Base-by-base conservation (phyloP, 768 basidiomycete genomes). In the Suillus bovinus region DNA sequence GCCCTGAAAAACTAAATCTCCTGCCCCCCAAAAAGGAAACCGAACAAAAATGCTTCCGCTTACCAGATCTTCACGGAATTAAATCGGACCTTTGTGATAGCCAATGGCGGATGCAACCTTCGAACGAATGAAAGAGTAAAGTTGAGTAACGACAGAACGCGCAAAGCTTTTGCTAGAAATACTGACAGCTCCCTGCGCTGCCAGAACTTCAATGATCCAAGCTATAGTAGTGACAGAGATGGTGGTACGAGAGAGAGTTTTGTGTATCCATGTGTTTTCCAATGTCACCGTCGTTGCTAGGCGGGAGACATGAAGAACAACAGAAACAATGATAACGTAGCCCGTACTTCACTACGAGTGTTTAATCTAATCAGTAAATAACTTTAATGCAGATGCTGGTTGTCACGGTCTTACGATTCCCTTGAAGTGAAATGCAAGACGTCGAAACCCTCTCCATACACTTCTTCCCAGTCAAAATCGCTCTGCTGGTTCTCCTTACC, bases 401-500 rank as follows among this genome's bases (percentile, higher is more conserved):
- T 14, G 39, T n/a, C n/a, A n/a, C n/a, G n/a, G n/a, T 50, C 47
- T 73, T 61, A 75, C 14, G 59, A 58, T 54, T 60, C 63, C 47
- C 64, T 64, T 47, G 64, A 49, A 52, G 64, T 75, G 54, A 86
- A 81, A 79, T 91, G 84, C 62, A 91, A 68, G 4, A 92, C 87
- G 70, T 92, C 87, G 61, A 78, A 91, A 3, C 90, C 91, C 47
- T 74, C 68, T 11, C 90, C 90, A 69, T 93, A 93, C 17, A 65
- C 75, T 29, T 60, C 74, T 5, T 87, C 81, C 91, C 91, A 91
- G 68, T 91, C 81, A 69, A 92, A 92, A 57, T 84, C 79, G 62
- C 81, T 86, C 63, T 80, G 75, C 47, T 88, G 85, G 64, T 93
- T 93, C 78, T 93, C 91, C 61, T 81, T 78, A 34, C 90, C 90